Percentiles rank a stretch among this genome's conserved stretches.
Conservation (phyloP, 495 filamentous ascomycete species). For the Aspergillus sclerotioniger region DNA sequence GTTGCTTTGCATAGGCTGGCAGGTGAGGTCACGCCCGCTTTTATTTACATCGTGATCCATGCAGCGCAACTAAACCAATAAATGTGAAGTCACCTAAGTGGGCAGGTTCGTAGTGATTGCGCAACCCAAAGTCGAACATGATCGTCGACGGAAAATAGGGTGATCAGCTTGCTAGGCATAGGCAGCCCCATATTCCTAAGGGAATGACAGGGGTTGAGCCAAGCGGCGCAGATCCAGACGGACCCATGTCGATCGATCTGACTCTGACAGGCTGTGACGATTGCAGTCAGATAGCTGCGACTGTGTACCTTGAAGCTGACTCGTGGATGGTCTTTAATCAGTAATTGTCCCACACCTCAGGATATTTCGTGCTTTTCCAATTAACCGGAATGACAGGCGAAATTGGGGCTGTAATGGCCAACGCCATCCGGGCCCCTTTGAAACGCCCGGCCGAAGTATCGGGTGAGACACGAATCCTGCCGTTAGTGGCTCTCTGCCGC, state of each 20-base stretch:
- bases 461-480: background rate
- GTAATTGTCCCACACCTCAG: background rate
- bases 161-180: background rate
- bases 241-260: background rate
- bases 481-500: background rate
- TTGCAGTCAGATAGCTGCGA: background rate
- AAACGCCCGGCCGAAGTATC: background rate
- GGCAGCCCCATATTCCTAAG: background rate
- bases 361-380: no score
- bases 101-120: background rate
- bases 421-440: background rate
- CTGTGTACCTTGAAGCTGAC: background rate
- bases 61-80: background rate
- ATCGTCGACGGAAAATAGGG: background rate
- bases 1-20: background rate
- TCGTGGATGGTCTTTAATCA: background rate
- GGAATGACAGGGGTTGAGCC: background rate
- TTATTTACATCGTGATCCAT: background rate
- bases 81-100: background rate
- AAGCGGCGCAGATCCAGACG: background rate
- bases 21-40: background rate
- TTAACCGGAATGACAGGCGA: background rate
- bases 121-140: background rate
- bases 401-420: background rate
- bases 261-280: background rate